Base-by-base conservation (phyloP, 2,329 filamentous ascomycete genomes). In the Anthostomella pinea region DNA sequence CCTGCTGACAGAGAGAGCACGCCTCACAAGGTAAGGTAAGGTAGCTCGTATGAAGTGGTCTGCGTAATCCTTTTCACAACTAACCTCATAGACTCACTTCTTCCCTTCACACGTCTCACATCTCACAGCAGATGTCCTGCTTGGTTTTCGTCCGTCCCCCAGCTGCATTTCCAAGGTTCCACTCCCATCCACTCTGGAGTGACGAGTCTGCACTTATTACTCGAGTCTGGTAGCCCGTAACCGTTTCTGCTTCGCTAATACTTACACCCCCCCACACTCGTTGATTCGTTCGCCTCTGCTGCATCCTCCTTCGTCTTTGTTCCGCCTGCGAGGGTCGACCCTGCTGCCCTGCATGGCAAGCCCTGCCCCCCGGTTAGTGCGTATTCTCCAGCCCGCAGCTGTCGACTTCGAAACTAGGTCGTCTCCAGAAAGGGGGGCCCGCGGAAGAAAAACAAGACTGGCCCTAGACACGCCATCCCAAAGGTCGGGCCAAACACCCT, bases 391-490 rank as follows among this genome's bases (percentile, higher is more conserved):
- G 44, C 41, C 44, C 38, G 35, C 35, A 43, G 42, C 41, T 33
- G 21, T 20, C 35, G 21, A 38, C 8, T 33, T 56, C 45, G 47
- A 56, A 54, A 48, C 50, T 40, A 43, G 46, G 47, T 45, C 48
- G 39, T 32, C 35, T 35, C 30, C 30, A 49, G 43, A 41, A 47
- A 44, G 35, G 44, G 46, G 40, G 43, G 33, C 46, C 41, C 45
- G 39, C 45, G 39, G 34, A 41, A 39, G 32, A 39, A 46, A 45
- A 50, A 49, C 45, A 50, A 56, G 41, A 48, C 46, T 50, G 45
- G 45, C 50, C 48, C 52, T 50, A 53, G 46, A 51, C 53, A 54
- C 49, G 47, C 53, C 54, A 52, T 52, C 48, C 45, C 44, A 52
- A 35, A 48, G 37, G 39, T 48, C 49, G 46, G 46, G 36, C 52